Base-by-base conservation (phyloP, 805 yeast species). In the Myxozyma kluyveri region DNA sequence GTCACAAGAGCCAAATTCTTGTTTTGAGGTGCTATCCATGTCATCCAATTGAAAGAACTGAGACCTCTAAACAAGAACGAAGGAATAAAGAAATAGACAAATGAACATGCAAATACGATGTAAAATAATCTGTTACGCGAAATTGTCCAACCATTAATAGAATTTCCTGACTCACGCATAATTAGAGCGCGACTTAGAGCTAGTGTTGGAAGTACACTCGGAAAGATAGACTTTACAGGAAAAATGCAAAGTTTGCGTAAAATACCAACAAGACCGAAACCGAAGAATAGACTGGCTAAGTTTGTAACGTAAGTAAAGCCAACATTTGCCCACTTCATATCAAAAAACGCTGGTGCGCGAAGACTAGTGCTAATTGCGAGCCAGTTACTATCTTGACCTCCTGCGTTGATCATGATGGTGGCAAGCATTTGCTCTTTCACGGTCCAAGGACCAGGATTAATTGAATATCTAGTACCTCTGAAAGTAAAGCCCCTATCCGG, bases 231-330 rank as follows among this genome's bases (percentile, higher is more conserved):
- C 17, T 79, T 71, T 3, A 83, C 75, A 2, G 87, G 84, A 53
- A 77, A 77, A n/a, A 84, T 83, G 54, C 84, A 72, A 27, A 81
- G 71, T 56, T 78, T 75, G 57, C 84, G 72, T 38, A 78, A 71
- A 50, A 84, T 49, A 27, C 90, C 89, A 41, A 86, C 87, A 42
- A 82, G 66, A 24, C 85, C 83, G 57, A 81, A 79, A 5, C 90
- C 89, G 46, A 84, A 73, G 58, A 80, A 71, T 64, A 83, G 87
- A 37, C 84, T 40, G 32, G 38, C 42, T 19, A 45, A 5, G n/a
- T 42, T n/a, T 50, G 49, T 52, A 17, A 52, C 33, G 35, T 45
- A 33, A 22, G 49, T 31, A 31, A 52, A 52, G 10, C 50, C 57
- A 24, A 36, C 45, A 10, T 42, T 44, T n/a, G 46, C 50, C 26